Evolutionary conservation across 176 grass and related monocot species (phyloP).

Genomic region (Tuctoria greenei): DNA sequence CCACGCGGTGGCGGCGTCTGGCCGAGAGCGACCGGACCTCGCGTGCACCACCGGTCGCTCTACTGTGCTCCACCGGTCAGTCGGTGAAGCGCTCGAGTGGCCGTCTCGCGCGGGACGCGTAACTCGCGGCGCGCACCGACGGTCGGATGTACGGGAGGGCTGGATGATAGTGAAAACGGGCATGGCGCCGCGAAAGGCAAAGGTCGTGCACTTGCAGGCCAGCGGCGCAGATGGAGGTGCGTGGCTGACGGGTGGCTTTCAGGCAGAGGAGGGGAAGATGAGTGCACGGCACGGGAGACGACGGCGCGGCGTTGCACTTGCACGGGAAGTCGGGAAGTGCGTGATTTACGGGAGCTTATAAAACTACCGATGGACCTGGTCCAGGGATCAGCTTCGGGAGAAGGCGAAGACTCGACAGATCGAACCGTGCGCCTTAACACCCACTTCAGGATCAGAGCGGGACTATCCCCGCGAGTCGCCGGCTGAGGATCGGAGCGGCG

Average conservation of each 20-base stretch:
- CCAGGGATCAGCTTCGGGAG: not conserved
- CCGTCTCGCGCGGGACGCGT: slow-evolving; percentile 7
- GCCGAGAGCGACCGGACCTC: slow-evolving; percentile 37
- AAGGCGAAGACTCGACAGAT: too few species aligned
- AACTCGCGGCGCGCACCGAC: slow-evolving; percentile 8
- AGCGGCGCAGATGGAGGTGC: not conserved
- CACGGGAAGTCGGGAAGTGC: not conserved
- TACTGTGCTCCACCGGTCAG: not conserved
- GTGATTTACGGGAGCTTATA: too few species aligned
- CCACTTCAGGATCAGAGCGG: too few species aligned
- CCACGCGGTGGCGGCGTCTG: slow-evolving; percentile 29
- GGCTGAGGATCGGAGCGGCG: too few species aligned
- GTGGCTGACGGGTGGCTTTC: not conserved
- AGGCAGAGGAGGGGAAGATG: not conserved
- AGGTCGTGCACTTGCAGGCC: not conserved
- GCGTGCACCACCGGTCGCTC: slow-evolving; percentile 33
- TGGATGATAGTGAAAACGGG: slow-evolving; percentile 14
- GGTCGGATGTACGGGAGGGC: not conserved
- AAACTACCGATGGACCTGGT: not conserved
- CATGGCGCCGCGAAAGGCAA: slow-evolving; percentile 32
- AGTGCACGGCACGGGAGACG: not conserved
- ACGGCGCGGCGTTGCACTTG: not conserved
- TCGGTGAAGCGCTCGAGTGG: slow-evolving; percentile 13
- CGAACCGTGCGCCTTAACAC: too few species aligned
- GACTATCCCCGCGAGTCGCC: too few species aligned